Evolutionary conservation across 805 yeast species (phyloP), one percentile per base, ranked within the genome.

Genomic region (Metschnikowia matae): DNA sequence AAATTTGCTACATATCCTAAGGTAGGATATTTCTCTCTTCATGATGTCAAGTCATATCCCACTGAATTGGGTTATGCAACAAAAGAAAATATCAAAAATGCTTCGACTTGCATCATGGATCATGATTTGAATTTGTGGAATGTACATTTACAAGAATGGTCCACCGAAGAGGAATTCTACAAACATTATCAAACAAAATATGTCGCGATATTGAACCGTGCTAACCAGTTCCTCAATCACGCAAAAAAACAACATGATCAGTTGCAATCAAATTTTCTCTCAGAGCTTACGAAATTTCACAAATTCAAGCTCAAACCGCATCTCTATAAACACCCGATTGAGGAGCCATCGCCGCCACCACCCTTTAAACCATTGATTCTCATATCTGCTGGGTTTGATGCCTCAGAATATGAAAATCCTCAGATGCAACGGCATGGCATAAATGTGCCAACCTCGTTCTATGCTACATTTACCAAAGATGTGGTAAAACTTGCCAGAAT

Each of bases 361-460:
- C 65, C 69, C 0, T 72, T 69, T 58, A 71, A 70, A 52, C 76
- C 79, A 10, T 57, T 87, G 52, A 80, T 89, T 2, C 77, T 85
- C n/a, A 74, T 88, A 1, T 87, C 95, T 40, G 91, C 96, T 0
- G 96, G 96, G 1, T 89, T 88, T 63, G 96, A 88, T 68, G 95
- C 94, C 2, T 82, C 87, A 15, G 96, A 88, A 62, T 84, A 79
- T 64, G 96, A 88, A 62, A 83, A 83, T 51, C 80, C 81, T n/a
- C 80, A 84, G 45, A 89, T 88, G 96, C 96, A 88, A 66, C 73
- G 96, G 48, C 96, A 89, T 63, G 81, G 82, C 0, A 88, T 85
- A 23, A 83, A 84, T 59, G 89, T 88, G 10, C 96, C 96, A 3
- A 87, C 95, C 0, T 79, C 84, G 17, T 88, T 89, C 61, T 88